phyloP scores from a whole-genome alignment of 371 early-diverging fungal genomes.

The Amoeboaphelidium protococcarum region DNA sequence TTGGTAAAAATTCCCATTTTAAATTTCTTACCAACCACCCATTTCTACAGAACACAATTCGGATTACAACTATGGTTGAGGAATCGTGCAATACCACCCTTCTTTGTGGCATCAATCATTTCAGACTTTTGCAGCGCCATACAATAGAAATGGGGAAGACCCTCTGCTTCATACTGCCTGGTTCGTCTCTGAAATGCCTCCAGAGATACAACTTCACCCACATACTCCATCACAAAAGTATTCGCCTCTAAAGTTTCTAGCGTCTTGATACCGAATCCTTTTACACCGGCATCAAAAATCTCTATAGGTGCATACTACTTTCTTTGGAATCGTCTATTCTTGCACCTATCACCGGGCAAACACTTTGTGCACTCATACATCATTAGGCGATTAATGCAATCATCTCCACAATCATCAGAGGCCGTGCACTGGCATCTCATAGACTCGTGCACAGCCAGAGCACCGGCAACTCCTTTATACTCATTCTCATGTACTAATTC shows the following conservation, averaged over 20 bases:
- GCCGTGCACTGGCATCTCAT: not conserved
- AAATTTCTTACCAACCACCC: conserved; percentile 49
- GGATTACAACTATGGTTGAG: conserved; percentile 83
- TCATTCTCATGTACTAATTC: conserved; percentile 44
- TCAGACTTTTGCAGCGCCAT: conserved; percentile 28
- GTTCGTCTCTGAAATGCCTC: conserved; percentile 50
- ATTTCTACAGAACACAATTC: conserved; percentile 59
- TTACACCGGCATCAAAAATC: conserved; percentile 56
- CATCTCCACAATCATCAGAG: not conserved
- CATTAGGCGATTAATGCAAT: not conserved
- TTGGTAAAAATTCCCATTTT: conserved; percentile 58
- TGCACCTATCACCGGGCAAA: not conserved
- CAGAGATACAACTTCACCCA: conserved; percentile 71
- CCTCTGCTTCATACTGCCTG: conserved; percentile 40
- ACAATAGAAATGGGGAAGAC: conserved; percentile 81
- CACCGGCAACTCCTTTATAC: conserved; percentile 3
- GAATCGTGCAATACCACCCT: conserved; percentile 68
- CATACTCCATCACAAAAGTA: conserved; percentile 82
- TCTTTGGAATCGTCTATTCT: conserved; percentile 35
- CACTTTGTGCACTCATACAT: not conserved
- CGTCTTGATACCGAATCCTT: conserved; percentile 74
- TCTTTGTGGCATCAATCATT: conserved; percentile 80
- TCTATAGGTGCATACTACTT: conserved; percentile 55
- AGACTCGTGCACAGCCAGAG: not conserved
- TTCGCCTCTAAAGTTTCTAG: conserved; percentile 30